Conservation (phyloP, 129 eudicot species). For the Erigeron canadensis region DNA sequence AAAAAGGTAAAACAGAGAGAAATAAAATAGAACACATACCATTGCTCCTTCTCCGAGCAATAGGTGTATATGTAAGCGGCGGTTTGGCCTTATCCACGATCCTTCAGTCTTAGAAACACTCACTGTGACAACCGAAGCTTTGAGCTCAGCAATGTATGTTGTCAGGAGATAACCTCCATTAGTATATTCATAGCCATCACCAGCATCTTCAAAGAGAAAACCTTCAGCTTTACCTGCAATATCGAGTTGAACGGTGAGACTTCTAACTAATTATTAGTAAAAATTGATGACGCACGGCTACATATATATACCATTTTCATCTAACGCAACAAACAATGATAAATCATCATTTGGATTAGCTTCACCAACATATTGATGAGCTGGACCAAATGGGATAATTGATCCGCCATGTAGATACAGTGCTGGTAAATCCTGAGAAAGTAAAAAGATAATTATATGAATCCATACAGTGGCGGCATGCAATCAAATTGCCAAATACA, state of each 20-base stretch:
- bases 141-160: constrained; percentile 72
- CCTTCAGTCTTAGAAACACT: constrained; percentile 71
- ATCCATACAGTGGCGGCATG: neutral
- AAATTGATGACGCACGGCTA: neutral
- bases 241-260: neutral
- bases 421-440: constrained; percentile 79
- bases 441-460: neutral
- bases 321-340: constrained; percentile 76
- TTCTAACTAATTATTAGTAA: neutral
- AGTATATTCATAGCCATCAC: constrained; percentile 86
- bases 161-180: constrained; percentile 69
- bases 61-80: constrained; percentile 67
- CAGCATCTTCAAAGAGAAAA: constrained; percentile 87
- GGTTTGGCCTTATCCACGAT: constrained; percentile 69
- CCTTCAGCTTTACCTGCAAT: constrained; percentile 64
- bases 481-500: constrained; percentile 3
- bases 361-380: constrained; percentile 81
- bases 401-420: constrained; percentile 86
- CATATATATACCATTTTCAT: constrained; percentile 54
- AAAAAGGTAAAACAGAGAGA: neutral
- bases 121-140: constrained; percentile 61
- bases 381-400: constrained; percentile 74
- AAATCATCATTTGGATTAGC: constrained; percentile 74
- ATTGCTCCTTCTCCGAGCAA: constrained; percentile 77
- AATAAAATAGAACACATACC: constrained; percentile 39